Conservation (phyloP, 2,329 filamentous ascomycete species). For the Neonectria coccinea region DNA sequence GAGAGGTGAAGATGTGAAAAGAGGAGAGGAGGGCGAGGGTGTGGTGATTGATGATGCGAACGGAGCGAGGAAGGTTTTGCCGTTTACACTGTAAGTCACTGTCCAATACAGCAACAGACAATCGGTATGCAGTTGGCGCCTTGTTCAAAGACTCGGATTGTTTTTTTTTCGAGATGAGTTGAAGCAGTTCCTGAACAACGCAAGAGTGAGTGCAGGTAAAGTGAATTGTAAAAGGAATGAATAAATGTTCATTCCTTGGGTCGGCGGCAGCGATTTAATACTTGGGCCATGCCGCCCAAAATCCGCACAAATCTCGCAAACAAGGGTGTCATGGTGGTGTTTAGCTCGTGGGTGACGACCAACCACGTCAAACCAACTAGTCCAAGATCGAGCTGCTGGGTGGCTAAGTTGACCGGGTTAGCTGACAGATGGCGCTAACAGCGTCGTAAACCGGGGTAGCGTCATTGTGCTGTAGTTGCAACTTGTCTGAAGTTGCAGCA, state of each 20-base stretch:
- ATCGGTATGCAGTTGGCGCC: background rate
- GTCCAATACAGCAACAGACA: background rate
- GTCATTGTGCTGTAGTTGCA: background rate
- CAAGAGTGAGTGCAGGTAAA: background rate
- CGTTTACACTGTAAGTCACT: conserved; percentile 17
- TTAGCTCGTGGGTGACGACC: conserved; percentile 29
- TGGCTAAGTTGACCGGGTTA: background rate
- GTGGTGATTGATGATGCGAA: background rate
- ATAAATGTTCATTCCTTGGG: conserved; percentile 23
- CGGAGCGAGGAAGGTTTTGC: background rate
- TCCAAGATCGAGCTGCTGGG: background rate
- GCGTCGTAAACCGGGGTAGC: background rate
- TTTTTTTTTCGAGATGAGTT: background rate
- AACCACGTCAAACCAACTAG: background rate
- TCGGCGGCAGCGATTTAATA: conserved; percentile 30
- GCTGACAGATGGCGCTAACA: background rate
- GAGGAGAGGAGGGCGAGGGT: background rate
- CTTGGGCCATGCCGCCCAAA: conserved; percentile 38
- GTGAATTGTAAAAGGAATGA: conserved; percentile 9
- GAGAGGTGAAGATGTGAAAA: conserved; percentile 16
- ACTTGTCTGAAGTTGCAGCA: background rate
- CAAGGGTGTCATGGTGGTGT: conserved; percentile 33
- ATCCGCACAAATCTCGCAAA: conserved; percentile 54
- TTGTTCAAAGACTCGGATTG: background rate
- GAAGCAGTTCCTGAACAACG: background rate